phyloP scores from a whole-genome alignment of 1,139 yeast species.

The Pneumocystis murina region DNA sequence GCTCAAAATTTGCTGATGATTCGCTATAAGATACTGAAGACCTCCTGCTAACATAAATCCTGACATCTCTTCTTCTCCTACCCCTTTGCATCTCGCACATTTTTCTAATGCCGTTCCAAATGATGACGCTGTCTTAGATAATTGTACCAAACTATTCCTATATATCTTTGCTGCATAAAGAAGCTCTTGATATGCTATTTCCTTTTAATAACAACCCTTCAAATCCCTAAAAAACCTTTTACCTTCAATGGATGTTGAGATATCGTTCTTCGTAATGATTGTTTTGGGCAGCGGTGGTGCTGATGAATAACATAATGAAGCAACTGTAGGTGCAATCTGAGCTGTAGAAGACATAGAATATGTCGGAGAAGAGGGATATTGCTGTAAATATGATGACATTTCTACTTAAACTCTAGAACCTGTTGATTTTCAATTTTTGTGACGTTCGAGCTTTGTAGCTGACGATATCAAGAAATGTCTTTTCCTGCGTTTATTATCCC shows the following conservation, averaged over 20 bases:
- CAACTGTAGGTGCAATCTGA: background rate
- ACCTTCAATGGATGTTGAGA: background rate
- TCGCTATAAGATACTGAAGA: constrained; percentile 58
- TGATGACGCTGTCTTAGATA: constrained; percentile 52
- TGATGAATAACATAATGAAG: background rate
- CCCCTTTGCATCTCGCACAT: constrained; percentile 54
- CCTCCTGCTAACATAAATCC: constrained; percentile 66
- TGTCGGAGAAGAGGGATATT: background rate
- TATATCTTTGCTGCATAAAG: constrained; percentile 39
- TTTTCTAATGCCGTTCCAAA: constrained; percentile 61
- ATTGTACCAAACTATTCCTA: constrained; percentile 34
- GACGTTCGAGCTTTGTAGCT: too few relatives aligned
- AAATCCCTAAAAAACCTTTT: too few relatives aligned
- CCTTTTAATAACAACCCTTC: background rate
- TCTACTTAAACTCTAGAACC: background rate
- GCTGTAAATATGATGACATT: background rate
- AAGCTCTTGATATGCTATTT: constrained; percentile 31
- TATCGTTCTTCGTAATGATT: background rate
- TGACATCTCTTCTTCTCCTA: constrained; percentile 41
- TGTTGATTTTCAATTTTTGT: background rate
- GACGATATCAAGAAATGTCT: background rate
- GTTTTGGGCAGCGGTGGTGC: background rate
- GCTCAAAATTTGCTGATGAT: constrained; percentile 60
- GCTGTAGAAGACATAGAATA: background rate
- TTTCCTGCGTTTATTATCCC: constrained; percentile 5